phyloP scores from a whole-genome alignment of 2,329 filamentous ascomycete species.

The Metarhizium anisopliae region DNA sequence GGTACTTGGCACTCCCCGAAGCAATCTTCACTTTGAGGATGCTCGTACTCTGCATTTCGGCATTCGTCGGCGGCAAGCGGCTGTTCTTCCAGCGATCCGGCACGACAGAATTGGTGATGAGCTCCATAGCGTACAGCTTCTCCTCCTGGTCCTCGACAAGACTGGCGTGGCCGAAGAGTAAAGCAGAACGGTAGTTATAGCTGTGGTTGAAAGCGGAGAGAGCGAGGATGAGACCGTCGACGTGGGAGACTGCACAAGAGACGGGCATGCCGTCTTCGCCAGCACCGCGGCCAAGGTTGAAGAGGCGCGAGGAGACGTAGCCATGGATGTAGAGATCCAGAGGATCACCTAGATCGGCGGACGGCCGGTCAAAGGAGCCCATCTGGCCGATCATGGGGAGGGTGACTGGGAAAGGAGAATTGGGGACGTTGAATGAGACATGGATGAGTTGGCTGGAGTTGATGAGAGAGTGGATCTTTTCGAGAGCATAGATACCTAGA shows the following conservation, averaged over 20 bases:
- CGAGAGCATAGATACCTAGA: conserved; percentile 60
- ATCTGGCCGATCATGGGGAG: conserved; percentile 84
- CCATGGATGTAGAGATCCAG: conserved; percentile 76
- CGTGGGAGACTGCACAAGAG: conserved; percentile 60
- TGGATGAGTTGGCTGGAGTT: conserved; percentile 68
- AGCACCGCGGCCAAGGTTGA: conserved; percentile 46
- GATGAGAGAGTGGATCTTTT: conserved; percentile 66
- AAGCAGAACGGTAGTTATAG: conserved; percentile 78
- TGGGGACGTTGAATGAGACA: conserved; percentile 62
- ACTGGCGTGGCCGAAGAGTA: conserved; percentile 66
- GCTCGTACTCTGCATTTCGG: conserved; percentile 67
- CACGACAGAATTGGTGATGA: conserved; percentile 69
- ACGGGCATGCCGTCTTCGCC: conserved; percentile 51
- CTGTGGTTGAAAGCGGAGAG: conserved; percentile 73
- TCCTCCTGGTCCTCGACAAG: conserved; percentile 60
- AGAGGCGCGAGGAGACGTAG: conserved; percentile 70
- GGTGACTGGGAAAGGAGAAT: conserved; percentile 63
- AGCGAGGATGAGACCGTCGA: conserved; percentile 73
- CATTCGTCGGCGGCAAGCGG: conserved; percentile 59
- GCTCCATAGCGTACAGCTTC: conserved; percentile 67
- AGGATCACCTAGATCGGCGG: conserved; percentile 50
- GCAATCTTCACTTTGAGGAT: conserved; percentile 61
- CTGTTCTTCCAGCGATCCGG: conserved; percentile 59
- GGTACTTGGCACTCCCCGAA: conserved; percentile 67
- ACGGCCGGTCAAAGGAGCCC: conserved; percentile 59